A percentile compares a stretch with the other conserved stretches of the same genome.
These are phyloP conservation scores for Tuber umbilicatum DNA, from an alignment of 495 filamentous ascomycete genomes.

Conservation along the genomic window DNA sequence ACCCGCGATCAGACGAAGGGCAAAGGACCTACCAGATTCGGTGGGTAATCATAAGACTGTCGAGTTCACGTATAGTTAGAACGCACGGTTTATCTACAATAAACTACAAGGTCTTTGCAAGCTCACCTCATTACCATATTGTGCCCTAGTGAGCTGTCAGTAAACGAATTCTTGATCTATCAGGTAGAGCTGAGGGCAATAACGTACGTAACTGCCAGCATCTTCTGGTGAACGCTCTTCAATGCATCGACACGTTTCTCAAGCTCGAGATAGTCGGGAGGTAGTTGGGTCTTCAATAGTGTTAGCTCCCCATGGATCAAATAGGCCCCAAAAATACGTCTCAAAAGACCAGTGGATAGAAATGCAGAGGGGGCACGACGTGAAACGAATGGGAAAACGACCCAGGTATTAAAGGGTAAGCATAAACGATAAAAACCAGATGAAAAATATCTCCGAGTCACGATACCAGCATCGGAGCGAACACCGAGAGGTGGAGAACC, in stretches of 20 bases:
- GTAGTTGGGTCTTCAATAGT: conserved; percentile 71
- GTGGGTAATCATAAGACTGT: conserved; percentile 93
- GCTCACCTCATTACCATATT: conserved; percentile 73
- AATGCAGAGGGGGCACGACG: not conserved
- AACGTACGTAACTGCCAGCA: conserved; percentile 89
- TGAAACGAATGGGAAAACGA: not conserved
- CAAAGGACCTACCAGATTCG: conserved; percentile 59
- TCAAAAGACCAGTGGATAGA: not conserved
- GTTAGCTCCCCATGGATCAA: conserved; percentile 39
- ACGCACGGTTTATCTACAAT: not conserved
- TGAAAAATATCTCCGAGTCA: not conserved
- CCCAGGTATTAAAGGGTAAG: not conserved
- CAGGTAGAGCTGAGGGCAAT: conserved; percentile 12
- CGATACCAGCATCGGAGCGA: conserved; percentile 17
- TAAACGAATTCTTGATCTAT: conserved; percentile 18
- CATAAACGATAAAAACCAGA: not conserved
- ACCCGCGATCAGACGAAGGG: not conserved
- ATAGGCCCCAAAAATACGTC: conserved; percentile 12
- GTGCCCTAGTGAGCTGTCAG: conserved; percentile 56
- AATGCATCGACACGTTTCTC: conserved; percentile 98
- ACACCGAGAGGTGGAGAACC: conserved; percentile 27
- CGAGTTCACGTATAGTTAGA: conserved; percentile 20
- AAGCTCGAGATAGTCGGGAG: conserved; percentile 93
- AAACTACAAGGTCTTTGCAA: not conserved
- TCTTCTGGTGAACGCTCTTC: conserved; percentile 93